phyloP scores from a whole-genome alignment of 768 basidiomycete species.

The Panaeolus cyanescens region DNA sequence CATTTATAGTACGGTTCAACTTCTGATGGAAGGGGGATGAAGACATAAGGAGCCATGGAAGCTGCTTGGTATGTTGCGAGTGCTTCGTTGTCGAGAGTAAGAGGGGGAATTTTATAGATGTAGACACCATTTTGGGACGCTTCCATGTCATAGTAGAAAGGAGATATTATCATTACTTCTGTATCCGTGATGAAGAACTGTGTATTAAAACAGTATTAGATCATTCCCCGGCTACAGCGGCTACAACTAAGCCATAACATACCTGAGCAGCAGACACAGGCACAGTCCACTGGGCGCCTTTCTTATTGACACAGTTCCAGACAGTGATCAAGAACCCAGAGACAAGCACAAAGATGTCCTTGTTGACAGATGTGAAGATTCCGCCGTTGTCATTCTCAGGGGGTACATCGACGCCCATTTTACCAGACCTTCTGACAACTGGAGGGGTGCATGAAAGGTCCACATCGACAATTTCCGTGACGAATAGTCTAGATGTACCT shows the following conservation, averaged over 20 bases:
- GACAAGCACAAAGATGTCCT: neutral
- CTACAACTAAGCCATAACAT: too few relatives aligned
- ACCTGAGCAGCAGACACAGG: neutral
- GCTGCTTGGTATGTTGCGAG: neutral
- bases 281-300: neutral
- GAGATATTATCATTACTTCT: neutral
- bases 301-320: neutral
- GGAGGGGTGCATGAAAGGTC: neutral
- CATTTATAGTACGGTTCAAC: neutral
- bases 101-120: neutral
- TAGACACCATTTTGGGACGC: neutral
- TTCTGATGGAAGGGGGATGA: neutral
- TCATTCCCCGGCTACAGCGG: too few relatives aligned
- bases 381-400: neutral
- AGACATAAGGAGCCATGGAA: neutral
- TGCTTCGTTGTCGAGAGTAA: neutral
- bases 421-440: neutral
- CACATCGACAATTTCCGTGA: neutral
- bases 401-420: neutral
- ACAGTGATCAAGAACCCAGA: neutral
- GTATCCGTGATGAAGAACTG: neutral
- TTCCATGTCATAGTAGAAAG: neutral
- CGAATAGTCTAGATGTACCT: neutral
- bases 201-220: too few relatives aligned
- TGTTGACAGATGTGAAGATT: neutral